Conservation (phyloP, 345 rosid species). For the Aquilaria malaccensis region DNA sequence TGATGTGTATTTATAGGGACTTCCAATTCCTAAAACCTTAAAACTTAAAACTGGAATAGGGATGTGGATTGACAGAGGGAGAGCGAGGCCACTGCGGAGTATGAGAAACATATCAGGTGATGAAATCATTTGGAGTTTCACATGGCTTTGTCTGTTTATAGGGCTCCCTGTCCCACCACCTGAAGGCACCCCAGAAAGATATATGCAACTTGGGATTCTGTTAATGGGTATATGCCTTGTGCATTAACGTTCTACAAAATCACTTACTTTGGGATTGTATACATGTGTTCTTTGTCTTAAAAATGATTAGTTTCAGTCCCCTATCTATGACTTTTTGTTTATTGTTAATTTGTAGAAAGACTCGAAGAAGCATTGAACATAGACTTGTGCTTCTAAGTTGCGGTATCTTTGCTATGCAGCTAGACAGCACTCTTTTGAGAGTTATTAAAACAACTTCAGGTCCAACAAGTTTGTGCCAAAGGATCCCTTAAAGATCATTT, state of each 20-base stretch:
- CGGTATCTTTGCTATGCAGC: too few relatives aligned
- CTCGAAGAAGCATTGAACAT: too few relatives aligned
- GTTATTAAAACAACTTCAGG: too few relatives aligned
- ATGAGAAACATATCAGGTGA: conserved; percentile 9
- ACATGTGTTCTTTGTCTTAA: neutral
- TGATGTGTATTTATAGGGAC: neutral
- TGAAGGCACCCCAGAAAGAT: conserved; percentile 1
- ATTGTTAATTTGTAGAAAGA: neutral
- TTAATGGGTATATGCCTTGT: neutral
- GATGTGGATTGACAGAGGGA: neutral
- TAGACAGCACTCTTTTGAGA: too few relatives aligned
- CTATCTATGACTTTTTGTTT: neutral
- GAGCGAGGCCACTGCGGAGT: conserved; percentile 1
- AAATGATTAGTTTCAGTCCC: neutral
- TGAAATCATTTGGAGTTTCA: conserved; percentile 9
- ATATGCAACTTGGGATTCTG: conserved; percentile 2
- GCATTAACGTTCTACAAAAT: neutral
- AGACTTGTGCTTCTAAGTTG: too few relatives aligned
- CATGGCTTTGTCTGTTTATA: conserved; percentile 14
- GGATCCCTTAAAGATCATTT: too few relatives aligned
- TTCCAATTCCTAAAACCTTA: neutral
- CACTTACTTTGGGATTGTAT: neutral
- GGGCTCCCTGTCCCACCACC: conserved; percentile 6
- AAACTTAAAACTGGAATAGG: neutral
- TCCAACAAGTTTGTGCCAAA: too few relatives aligned